phyloP scores from a whole-genome alignment of 73 alveolate species.

The Stentor coeruleus region DNA sequence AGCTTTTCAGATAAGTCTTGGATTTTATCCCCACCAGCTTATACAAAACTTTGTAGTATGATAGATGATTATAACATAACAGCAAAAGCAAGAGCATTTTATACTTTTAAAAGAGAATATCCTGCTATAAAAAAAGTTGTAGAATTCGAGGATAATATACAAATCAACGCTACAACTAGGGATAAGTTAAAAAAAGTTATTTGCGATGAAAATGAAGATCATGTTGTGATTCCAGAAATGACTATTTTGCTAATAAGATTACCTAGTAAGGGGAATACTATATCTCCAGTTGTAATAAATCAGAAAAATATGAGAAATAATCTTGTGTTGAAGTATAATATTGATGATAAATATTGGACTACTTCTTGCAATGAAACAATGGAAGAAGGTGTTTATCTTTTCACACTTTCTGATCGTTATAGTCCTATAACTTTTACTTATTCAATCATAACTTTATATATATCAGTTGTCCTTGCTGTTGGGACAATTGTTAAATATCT shows the following conservation, averaged over 20 bases:
- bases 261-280: background rate
- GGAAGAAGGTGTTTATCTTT: slow-evolving; percentile 48
- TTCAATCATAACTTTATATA: slow-evolving; percentile 47
- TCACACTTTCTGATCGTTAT: slow-evolving; percentile 49
- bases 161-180: background rate
- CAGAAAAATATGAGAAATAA: background rate
- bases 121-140: background rate
- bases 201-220: background rate
- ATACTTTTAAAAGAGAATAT: background rate
- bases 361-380: background rate
- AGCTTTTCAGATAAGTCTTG: slow-evolving; percentile 31
- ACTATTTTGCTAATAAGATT: background rate
- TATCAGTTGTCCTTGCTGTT: slow-evolving; percentile 55
- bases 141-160: background rate
- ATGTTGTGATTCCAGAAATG: background rate
- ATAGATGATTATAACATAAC: background rate
- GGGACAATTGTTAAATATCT: slow-evolving; percentile 42
- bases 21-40: slow-evolving; percentile 24
- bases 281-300: background rate
- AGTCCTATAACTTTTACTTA: slow-evolving; percentile 37
- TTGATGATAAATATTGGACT: background rate
- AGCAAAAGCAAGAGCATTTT: background rate
- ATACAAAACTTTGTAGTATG: background rate
- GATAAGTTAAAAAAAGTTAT: too few relatives aligned
- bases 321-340: background rate